Base-by-base conservation (phyloP, 768 basidiomycete species). In the Suillus discolor region DNA sequence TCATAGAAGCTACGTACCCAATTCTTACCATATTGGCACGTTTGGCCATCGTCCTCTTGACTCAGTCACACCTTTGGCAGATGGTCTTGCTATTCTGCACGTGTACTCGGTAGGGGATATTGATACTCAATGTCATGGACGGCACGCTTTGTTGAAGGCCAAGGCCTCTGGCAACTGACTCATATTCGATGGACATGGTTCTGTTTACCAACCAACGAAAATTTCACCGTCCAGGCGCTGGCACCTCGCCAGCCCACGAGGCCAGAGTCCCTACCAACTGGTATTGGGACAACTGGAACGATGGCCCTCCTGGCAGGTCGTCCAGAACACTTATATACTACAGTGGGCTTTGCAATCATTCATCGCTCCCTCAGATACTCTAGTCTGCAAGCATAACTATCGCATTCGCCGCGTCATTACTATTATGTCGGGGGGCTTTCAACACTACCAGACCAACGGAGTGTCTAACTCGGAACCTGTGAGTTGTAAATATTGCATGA, bases 361-460 rank as follows among this genome's bases (percentile, higher is more conserved):
- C 31, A n/a, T 12, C 12, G 12, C 12, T n/a, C 34, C 54, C 31
- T 55, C 54, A 36, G 12, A 55, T 13, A 55, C 20, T 55, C 54
- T n/a, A n/a, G 54, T 55, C 54, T 36, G 11, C 34, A n/a, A 36
- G 54, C n/a, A n/a, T 12, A 34, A 55, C 31, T 5, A 31, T 20
- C 9, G n/a, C 11, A 34, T n/a, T 12, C 18, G 1, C 34, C 18
- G 2, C 54, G 31, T 12, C 11, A 31, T 23, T 6, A 28, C 13
- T 4, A 25, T 51, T 3, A 51, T 51, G 18, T 55, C 54, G 2
- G 15, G 31, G 6, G 31, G 3, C 4, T 6, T 2, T 54, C 2
- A 16, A 0, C 1, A 16, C 13, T 7, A 3, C 8, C 4, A 2
- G 15, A 5, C 1, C 13, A 16, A 23, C 13, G 36, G 13, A 16